A percentile compares a stretch with the other conserved stretches of the same genome.
Evolutionary conservation across 345 rosid species (phyloP).

Genomic region (Hypericum perforatum): DNA sequence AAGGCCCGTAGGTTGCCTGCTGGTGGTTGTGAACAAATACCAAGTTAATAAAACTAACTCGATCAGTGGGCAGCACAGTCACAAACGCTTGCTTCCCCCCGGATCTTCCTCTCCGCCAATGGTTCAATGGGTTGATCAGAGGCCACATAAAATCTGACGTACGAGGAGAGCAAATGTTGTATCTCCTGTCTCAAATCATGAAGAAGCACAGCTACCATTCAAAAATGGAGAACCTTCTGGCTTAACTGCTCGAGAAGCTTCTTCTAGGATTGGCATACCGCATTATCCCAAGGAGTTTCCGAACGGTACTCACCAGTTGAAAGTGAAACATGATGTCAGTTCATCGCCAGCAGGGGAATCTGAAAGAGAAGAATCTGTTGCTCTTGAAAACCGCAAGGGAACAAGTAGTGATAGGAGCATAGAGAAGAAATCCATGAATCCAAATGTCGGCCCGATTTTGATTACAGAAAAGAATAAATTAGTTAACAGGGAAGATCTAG

Average conservation of each 20-base stretch:
- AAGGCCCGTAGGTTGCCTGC: conserved; percentile 40
- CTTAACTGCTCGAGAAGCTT: conserved; percentile 23
- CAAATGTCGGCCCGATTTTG: conserved; percentile 22
- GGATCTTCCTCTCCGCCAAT: conserved; percentile 43
- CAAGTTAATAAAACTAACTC: conserved; percentile 26
- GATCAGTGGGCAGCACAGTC: conserved; percentile 28
- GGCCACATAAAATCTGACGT: conserved; percentile 49
- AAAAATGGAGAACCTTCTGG: conserved; percentile 33
- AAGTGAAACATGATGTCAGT: conserved; percentile 33
- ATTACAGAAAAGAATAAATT: conserved; percentile 30
- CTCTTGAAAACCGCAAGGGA: conserved; percentile 35
- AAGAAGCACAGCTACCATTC: conserved; percentile 31
- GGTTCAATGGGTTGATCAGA: conserved; percentile 54
- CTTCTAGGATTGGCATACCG: conserved; percentile 25
- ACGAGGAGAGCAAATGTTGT: conserved; percentile 46
- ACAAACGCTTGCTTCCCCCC: conserved; percentile 33
- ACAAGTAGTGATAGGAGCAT: conserved; percentile 17
- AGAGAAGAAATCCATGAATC: conserved; percentile 23
- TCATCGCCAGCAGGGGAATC: conserved; percentile 44
- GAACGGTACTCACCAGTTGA: conserved; percentile 29
- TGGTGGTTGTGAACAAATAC: conserved; percentile 36
- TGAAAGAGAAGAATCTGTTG: conserved; percentile 49
- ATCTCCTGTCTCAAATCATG: conserved; percentile 46
- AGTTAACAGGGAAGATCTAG: conserved; percentile 27
- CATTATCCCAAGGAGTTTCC: conserved; percentile 19